phyloP scores from a whole-genome alignment of 2,329 filamentous ascomycete species.

The Trichoderma koningiopsis region DNA sequence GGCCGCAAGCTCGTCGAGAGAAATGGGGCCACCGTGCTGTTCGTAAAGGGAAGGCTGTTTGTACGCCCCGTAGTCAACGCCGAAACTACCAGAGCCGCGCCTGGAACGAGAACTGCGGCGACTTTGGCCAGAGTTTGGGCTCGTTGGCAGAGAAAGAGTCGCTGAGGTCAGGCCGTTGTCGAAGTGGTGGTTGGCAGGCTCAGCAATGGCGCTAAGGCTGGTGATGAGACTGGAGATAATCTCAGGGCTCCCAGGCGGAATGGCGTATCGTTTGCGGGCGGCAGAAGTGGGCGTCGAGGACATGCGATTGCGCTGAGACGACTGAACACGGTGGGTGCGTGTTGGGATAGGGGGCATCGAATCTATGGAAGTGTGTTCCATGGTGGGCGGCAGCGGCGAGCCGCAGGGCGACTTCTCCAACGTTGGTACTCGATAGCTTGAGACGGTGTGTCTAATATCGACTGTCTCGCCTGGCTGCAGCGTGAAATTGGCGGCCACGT shows the following conservation, averaged over 20 bases:
- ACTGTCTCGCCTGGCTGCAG: constrained; percentile 15
- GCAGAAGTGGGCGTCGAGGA: constrained; percentile 19
- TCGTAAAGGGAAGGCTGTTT: constrained; percentile 54
- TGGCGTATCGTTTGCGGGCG: constrained; percentile 27
- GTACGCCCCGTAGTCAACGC: constrained; percentile 73
- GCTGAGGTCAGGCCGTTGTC: constrained; percentile 56
- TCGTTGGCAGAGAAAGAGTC: constrained; percentile 44
- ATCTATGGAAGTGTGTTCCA: constrained; percentile 36
- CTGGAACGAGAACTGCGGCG: constrained; percentile 31
- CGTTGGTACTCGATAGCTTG: background rate
- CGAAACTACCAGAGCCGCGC: constrained; percentile 57
- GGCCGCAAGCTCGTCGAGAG: constrained; percentile 63
- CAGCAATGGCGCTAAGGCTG: constrained; percentile 67
- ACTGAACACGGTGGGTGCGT: constrained; percentile 32
- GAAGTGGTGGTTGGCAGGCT: constrained; percentile 69
- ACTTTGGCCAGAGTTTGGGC: constrained; percentile 40
- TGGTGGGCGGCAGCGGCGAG: constrained; percentile 30
- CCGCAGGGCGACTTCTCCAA: constrained; percentile 19
- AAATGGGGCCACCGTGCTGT: constrained; percentile 48
- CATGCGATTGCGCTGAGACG: constrained; percentile 16
- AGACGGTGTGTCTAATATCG: constrained; percentile 19
- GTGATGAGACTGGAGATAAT: constrained; percentile 72
- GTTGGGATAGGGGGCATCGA: constrained; percentile 38
- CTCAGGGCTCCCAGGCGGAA: constrained; percentile 62
- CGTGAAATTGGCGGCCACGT: constrained; percentile 20